Evolutionary conservation across 2,329 filamentous ascomycete species (phyloP).

Genomic region (Aspergillus hortae): DNA sequence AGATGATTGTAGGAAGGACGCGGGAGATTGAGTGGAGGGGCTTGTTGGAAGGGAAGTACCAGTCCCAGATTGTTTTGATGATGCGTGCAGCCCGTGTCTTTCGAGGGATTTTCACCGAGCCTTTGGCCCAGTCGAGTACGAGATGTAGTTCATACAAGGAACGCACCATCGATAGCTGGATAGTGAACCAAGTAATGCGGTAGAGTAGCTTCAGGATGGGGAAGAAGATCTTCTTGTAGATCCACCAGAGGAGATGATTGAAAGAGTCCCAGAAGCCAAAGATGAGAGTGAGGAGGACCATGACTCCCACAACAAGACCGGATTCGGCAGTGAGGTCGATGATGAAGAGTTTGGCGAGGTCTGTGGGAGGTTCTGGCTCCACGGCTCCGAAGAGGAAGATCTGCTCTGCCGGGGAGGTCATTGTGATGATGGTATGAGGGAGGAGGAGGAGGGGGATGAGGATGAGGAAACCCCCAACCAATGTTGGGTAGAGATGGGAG

Average conservation of each 20-base stretch:
- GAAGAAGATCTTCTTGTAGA: conserved; percentile 1
- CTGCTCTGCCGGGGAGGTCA: conserved; percentile 15
- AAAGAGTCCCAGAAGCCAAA: conserved; percentile 5
- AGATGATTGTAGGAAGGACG: background rate
- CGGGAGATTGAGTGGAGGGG: conserved; percentile 4
- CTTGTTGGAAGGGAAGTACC: conserved; percentile 10
- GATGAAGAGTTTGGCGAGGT: conserved; percentile 1
- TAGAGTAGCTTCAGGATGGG: background rate
- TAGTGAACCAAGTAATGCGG: background rate
- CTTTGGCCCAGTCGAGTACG: background rate
- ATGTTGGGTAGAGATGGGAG: background rate
- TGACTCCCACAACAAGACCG: conserved; percentile 5
- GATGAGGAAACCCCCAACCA: background rate
- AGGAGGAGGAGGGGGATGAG: background rate
- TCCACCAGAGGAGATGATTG: background rate
- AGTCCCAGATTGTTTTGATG: background rate
- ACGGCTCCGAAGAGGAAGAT: conserved; percentile 13
- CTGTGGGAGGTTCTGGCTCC: conserved; percentile 2
- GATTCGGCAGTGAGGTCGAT: conserved; percentile 11
- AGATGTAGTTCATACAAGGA: background rate
- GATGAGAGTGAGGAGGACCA: conserved; percentile 6
- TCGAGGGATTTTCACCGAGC: background rate
- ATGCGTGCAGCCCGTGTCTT: background rate
- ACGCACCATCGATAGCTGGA: conserved; percentile 5
- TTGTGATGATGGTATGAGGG: conserved; percentile 2